A percentile compares a stretch with the other conserved stretches of the same genome.
These are phyloP conservation scores for Inonotus hispidus DNA, from an alignment of 1,284 basidiomycete genomes.

Conservation along the genomic window DNA sequence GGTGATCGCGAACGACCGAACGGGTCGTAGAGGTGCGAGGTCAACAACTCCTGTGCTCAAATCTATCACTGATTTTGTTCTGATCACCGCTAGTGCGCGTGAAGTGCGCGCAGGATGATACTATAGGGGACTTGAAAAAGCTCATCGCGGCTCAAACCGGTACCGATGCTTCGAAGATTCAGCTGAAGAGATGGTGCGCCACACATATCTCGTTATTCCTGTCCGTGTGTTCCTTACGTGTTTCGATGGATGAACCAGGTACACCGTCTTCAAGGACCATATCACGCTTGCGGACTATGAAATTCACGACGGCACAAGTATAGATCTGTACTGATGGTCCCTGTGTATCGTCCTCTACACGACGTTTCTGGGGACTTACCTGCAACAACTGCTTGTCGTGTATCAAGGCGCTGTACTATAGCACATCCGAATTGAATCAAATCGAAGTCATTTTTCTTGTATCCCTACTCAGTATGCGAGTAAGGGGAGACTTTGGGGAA, in stretches of 20 bases:
- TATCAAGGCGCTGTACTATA: background rate
- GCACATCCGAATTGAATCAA: too few relatives aligned
- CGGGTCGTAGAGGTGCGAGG: constrained; percentile 86
- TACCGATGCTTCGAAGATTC: constrained; percentile 81
- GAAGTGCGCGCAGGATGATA: constrained; percentile 92
- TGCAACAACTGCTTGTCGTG: background rate
- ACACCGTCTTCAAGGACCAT: constrained; percentile 90
- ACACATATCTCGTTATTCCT: background rate
- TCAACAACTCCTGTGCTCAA: background rate
- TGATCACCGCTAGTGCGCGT: constrained; percentile 71
- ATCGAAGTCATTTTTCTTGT: too few relatives aligned
- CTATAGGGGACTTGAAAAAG: constrained; percentile 94
- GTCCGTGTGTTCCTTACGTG: background rate
- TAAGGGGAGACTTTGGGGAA: too few relatives aligned
- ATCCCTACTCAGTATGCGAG: too few relatives aligned
- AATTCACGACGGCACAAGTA: constrained; percentile 90
- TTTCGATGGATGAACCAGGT: constrained; percentile 45
- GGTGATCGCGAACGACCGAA: constrained; percentile 21
- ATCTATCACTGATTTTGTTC: background rate
- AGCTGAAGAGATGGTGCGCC: constrained; percentile 92
- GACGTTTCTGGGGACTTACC: background rate
- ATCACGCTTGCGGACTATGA: constrained; percentile 94
- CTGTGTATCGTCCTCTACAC: background rate
- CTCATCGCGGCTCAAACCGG: constrained; percentile 96
- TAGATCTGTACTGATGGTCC: constrained; percentile 78